A percentile compares a stretch with the other conserved stretches of the same genome.
These are phyloP conservation scores for Xylaria digitata DNA, from an alignment of 2,329 filamentous ascomycete genomes.

Conservation along the genomic window DNA sequence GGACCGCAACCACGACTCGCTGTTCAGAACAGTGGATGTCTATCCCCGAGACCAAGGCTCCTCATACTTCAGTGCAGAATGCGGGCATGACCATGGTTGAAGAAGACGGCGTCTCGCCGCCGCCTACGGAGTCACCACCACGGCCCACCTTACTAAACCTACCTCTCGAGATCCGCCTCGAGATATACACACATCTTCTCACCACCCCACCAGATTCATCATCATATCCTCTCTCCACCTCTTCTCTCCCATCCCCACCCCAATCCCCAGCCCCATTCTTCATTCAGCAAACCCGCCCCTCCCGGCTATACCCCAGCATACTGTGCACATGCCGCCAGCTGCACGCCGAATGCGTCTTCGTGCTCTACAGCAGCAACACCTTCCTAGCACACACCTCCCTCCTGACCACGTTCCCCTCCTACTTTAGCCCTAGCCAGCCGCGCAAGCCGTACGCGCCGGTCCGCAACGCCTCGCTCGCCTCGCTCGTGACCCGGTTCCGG, in stretches of 20 bases:
- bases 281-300: constrained; percentile 5
- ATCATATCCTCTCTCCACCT: constrained; percentile 26
- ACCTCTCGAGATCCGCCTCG: constrained; percentile 59
- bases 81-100: too few relatives aligned
- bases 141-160: constrained; percentile 53
- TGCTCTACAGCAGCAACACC: constrained; percentile 58
- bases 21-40: not conserved
- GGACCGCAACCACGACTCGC: not conserved
- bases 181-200: constrained; percentile 60
- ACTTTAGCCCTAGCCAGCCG: constrained; percentile 40
- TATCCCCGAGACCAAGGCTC: not conserved
- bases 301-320: constrained; percentile 53
- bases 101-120: not conserved
- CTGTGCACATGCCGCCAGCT: constrained; percentile 56
- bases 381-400: constrained; percentile 57
- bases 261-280: constrained; percentile 4
- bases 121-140: not conserved
- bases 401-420: constrained; percentile 54
- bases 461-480: constrained; percentile 41
- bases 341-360: constrained; percentile 54
- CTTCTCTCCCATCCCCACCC: constrained; percentile 44
- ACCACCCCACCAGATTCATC: constrained; percentile 45
- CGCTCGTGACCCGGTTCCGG: constrained; percentile 55
- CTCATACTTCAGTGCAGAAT: not conserved
- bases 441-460: constrained; percentile 30